phyloP scores from a whole-genome alignment of 441 rosid genomes.

The Erodium trifolium region DNA sequence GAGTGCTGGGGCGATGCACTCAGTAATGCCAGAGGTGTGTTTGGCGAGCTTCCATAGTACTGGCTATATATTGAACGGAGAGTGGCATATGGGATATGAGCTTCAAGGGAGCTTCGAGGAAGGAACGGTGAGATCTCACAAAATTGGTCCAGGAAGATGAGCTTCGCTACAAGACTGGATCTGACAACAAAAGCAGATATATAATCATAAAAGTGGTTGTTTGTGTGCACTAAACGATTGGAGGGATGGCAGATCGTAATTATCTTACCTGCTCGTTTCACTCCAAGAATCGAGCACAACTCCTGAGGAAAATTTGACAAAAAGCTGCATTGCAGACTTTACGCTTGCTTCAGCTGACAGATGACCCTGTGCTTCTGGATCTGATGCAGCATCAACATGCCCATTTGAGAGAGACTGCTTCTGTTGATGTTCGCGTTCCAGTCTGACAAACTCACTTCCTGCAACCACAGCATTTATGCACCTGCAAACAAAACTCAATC shows the following conservation, averaged over 20 bases:
- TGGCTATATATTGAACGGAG: constrained; percentile 86
- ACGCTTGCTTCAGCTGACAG: constrained; percentile 85
- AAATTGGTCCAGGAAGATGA: constrained; percentile 90
- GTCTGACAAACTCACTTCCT: constrained; percentile 76
- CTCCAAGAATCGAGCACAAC: constrained; percentile 80
- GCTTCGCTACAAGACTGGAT: constrained; percentile 86
- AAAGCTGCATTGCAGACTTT: constrained; percentile 85
- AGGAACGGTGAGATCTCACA: constrained; percentile 90
- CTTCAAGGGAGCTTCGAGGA: constrained; percentile 82
- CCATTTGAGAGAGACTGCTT: constrained; percentile 65
- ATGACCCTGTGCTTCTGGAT: constrained; percentile 59
- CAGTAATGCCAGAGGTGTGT: constrained; percentile 49
- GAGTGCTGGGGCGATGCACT: constrained; percentile 68
- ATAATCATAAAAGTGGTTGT: not conserved
- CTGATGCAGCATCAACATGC: constrained; percentile 47
- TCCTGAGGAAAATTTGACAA: constrained; percentile 80
- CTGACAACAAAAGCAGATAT: constrained; percentile 31
- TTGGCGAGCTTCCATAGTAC: constrained; percentile 72
- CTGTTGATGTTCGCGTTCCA: constrained; percentile 84
- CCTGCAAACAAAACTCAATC: constrained; percentile 38
- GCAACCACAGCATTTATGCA: constrained; percentile 86
- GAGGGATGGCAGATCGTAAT: not conserved
- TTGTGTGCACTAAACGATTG: not conserved
- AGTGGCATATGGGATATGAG: constrained; percentile 71
- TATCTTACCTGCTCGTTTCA: constrained; percentile 70